Evolutionary conservation across 345 rosid genomes (phyloP), one percentile per base, ranked within the genome.

Genomic region (Brassica juncea): DNA sequence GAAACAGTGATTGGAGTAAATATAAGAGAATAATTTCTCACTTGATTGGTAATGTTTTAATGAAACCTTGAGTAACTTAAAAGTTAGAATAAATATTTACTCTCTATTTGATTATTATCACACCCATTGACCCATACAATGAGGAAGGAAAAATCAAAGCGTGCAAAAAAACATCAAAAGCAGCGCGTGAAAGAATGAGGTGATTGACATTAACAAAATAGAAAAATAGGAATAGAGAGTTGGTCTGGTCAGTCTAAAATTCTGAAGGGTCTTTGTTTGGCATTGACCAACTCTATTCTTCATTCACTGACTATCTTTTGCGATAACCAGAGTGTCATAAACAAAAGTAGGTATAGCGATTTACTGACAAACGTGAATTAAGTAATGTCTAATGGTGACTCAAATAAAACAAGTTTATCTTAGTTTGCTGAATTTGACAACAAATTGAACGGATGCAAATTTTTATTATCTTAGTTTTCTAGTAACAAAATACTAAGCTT

Each of bases 281-380:
- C 89, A 86, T 88, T 91, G 93, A 89, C 93, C 90, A 89, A 86
- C 68, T 85, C 72, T 74, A 79, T 63, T 59, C 59, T 54, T 71
- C 84, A 74, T 82, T 39, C 74, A 14, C 63, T 7, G 0, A 16
- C 34, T 35, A 16, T 19, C 23, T 25, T 25, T 14, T 49, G 5
- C 6, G 34, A 31, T 31, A 31, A 31, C 34, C 34, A 31, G 4
- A 5, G 34, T 3, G 34, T 31, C 34, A 31, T 3, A 31, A 31
- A 31, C 4, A 31, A 31, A 5, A 31, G 34, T 5, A 1, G 21
- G 39, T 3, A 0, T 7, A 23, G 4, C 5, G 52, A 21, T 21
- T 39, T 74, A 70, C 34, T 52, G 42, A 15, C 58, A 42, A 21
- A 66, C 37, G 23, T 35, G 39, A 2, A 16, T 11, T 7, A 23